Evolutionary conservation across 371 early-diverging fungal species (phyloP), one percentile per base, ranked within the genome.

Genomic region (Lichtheimia corymbifera): DNA sequence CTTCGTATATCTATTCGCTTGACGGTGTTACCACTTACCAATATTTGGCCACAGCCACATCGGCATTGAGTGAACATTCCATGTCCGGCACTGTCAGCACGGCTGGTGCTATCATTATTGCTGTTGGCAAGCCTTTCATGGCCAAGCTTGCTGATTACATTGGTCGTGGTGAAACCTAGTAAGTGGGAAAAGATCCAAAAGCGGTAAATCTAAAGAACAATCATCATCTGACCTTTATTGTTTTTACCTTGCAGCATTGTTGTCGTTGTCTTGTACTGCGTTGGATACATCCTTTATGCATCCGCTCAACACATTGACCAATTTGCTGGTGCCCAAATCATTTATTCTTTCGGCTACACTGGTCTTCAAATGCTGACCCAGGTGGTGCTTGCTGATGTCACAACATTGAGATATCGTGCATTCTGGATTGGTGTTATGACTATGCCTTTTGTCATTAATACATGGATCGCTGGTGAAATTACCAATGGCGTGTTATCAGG

Each of bases 101-200:
- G 3, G 65, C 65, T 42, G 60, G 65, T 17, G 30, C 60, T 22
- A 65, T 65, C 17, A 65, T 65, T 45, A 55, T 65, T 28, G 59
- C 65, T 28, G 40, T 65, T 4, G 65, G 65, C 0, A 65, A 65
- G 28, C 65, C 65, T 12, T 65, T 65, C 42, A 58, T 58, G 55
- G 65, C 65, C 44, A 65, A 65, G 20, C 52, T 65, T n/a, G 54
- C 65, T 27, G 65, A 65, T 65, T 65, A 65, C 47, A 49, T 65
- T 44, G 65, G 65, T 22, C 65, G 65, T 59, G 65, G 58, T 12
- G 65, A 65, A 44, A 65, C 58, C 30, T 59, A 55, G 65, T 65
- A 50, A 41, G 65, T 59, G 2, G 25, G 15, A n/a, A 0, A 25
- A 22, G 14, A n/a, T 28, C 17, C 40, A 18, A 25, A 24, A 28